These are phyloP conservation scores for Lepidium africanum DNA, from an alignment of 345 rosid genomes.

Conservation along the genomic window DNA sequence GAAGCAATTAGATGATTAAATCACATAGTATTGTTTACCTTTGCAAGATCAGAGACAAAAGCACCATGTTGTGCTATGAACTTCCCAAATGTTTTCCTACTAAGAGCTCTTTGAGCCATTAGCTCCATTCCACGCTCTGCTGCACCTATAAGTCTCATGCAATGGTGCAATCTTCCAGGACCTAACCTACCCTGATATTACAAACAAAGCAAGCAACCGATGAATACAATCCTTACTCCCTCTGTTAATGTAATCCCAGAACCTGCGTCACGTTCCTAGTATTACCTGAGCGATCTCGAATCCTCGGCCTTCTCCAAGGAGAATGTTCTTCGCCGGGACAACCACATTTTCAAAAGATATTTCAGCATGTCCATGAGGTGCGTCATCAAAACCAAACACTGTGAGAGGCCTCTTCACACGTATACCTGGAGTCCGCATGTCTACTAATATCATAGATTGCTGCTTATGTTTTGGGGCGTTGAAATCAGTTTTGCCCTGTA, in stretches of 20 bases:
- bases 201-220: background rate
- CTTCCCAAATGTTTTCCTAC: slow-evolving; percentile 75
- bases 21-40: slow-evolving; percentile 34
- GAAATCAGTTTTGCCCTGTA: slow-evolving; percentile 90
- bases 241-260: background rate
- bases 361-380: slow-evolving; percentile 99
- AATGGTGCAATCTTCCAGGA: slow-evolving; percentile 98
- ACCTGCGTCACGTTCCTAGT: background rate
- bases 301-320: slow-evolving; percentile 95
- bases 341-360: slow-evolving; percentile 60
- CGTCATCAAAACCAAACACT: slow-evolving; percentile 94
- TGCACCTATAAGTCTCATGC: slow-evolving; percentile 93
- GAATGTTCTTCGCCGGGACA: slow-evolving; percentile 80
- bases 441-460: slow-evolving; percentile 96
- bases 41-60: slow-evolving; percentile 79
- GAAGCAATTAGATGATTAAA: background rate
- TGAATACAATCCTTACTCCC: background rate
- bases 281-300: slow-evolving; percentile 98
- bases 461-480: slow-evolving; percentile 77
- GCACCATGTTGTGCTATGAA: slow-evolving; percentile 85
- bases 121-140: slow-evolving; percentile 98
- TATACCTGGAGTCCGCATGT: slow-evolving; percentile 67
- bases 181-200: slow-evolving; percentile 85
- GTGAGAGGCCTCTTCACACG: slow-evolving; percentile 66
- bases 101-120: slow-evolving; percentile 82